Conservation (phyloP, 305 asterid species). For the Solanum hybrid region DNA sequence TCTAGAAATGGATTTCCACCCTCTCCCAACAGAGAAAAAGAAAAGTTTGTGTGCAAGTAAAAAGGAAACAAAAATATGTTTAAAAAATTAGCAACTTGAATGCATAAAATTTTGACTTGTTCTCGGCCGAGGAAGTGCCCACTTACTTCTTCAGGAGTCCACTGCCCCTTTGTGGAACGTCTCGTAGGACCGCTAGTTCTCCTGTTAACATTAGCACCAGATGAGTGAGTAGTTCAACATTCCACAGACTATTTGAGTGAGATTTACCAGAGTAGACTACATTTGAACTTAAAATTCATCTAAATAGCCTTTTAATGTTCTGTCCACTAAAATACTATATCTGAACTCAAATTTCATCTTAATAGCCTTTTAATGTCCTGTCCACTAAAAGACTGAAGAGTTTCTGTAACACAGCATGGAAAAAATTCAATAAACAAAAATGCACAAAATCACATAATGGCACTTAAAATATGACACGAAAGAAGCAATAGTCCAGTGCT, state of each 20-base stretch:
- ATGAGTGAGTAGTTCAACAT: conserved; percentile 2
- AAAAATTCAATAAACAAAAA: neutral
- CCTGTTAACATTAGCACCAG: conserved; percentile 33
- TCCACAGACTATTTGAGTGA: neutral
- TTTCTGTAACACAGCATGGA: neutral
- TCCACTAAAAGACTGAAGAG: neutral
- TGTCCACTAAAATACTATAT: neutral
- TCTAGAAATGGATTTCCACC: neutral
- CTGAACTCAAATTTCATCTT: neutral
- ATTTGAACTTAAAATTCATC: neutral
- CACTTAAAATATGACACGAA: neutral
- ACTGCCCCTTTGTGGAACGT: conserved; percentile 98
- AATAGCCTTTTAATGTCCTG: neutral
- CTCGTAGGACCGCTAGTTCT: conserved; percentile 95
- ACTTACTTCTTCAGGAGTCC: conserved; percentile 93
- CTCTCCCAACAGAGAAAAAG: neutral
- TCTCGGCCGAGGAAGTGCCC: neutral
- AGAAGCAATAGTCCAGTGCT: neutral
- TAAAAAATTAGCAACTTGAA: neutral
- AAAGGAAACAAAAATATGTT: neutral
- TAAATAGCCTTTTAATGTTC: neutral
- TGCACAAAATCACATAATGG: neutral
- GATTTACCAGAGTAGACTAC: neutral
- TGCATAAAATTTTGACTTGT: neutral
- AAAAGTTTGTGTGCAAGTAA: neutral